Evolutionary conservation across 345 rosid genomes (phyloP), one percentile per base, ranked within the genome.

Genomic region (Salix viminalis): DNA sequence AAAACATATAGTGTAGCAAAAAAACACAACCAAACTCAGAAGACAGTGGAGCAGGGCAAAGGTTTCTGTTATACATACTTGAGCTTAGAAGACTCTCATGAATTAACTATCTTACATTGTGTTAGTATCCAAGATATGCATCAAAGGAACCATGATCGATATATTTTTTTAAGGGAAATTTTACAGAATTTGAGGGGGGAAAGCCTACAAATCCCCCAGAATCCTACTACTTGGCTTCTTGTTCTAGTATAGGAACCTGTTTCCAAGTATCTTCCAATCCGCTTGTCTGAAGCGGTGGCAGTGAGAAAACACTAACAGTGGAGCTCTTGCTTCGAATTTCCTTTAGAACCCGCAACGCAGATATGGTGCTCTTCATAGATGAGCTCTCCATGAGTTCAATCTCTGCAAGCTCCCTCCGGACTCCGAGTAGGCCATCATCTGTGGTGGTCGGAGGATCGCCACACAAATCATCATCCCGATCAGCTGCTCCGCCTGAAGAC

Each of bases 281-380:
- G 28, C 85, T 87, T 9, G 82, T 72, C 44, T 95, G 99, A 36
- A 93, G 77, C 0, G 99, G 99, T 8, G 99, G 99, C 88, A 96
- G 81, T 0, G 98, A 96, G 60, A 91, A 96, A 15, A 77, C 85
- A 69, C 97, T 93, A 1, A 92, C 97, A 0, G 99, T 93, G 15
- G 99, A 96, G 85, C 98, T 96, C 18, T 87, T 76, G 0, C 92
- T 96, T 67, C 99, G 85, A 34, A 95, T 95, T 60, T 95, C 89
- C 75, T 90, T 89, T 84, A 93, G 75, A 60, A 85, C 91, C 15
- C 95, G 80, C 54, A 93, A 75, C 12, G 98, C 99, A 13, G 99
- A 89, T 6, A 96, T 82, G 0, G 97, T 85, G 69, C 98, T 91
- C 82, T 96, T 96, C 97, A 96, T 93, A 52, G 91, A 88, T 1